Conservation (phyloP, 2,329 filamentous ascomycete genomes). For the Tolypocladium sp. region DNA sequence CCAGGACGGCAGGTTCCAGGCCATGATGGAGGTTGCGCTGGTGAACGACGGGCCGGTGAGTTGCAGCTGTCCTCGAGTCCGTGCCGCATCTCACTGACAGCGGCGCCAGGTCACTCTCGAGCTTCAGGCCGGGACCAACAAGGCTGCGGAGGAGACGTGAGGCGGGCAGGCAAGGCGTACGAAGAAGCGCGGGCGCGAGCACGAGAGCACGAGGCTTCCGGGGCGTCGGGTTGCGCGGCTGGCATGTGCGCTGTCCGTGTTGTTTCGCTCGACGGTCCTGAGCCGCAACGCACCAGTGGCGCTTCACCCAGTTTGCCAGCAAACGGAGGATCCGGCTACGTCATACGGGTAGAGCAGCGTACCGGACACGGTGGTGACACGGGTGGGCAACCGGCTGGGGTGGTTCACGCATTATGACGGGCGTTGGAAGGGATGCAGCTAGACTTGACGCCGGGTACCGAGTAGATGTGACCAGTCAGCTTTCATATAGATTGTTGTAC, state of each 20-base stretch:
- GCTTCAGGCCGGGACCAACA: constrained; percentile 6
- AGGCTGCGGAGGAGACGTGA: constrained; percentile 1
- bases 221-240: not conserved
- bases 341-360: too few species aligned
- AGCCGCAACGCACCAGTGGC: not conserved
- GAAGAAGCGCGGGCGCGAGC: not conserved
- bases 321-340: not conserved
- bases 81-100: not conserved
- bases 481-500: not conserved
- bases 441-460: not conserved
- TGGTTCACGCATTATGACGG: not conserved
- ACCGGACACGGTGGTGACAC: not conserved
- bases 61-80: not conserved
- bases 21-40: constrained; percentile 95
- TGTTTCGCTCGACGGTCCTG: not conserved
- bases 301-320: not conserved
- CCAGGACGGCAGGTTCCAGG: constrained; percentile 93
- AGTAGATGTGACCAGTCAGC: not conserved
- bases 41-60: constrained; percentile 73
- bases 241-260: not conserved
- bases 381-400: not conserved
- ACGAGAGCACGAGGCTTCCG: not conserved
- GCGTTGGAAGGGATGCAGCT: not conserved
- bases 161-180: not conserved
- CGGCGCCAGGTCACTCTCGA: constrained; percentile 13